These are phyloP conservation scores for Backusella parvicylindrica DNA, from an alignment of 192 early-diverging fungal species.

Conservation along the genomic window DNA sequence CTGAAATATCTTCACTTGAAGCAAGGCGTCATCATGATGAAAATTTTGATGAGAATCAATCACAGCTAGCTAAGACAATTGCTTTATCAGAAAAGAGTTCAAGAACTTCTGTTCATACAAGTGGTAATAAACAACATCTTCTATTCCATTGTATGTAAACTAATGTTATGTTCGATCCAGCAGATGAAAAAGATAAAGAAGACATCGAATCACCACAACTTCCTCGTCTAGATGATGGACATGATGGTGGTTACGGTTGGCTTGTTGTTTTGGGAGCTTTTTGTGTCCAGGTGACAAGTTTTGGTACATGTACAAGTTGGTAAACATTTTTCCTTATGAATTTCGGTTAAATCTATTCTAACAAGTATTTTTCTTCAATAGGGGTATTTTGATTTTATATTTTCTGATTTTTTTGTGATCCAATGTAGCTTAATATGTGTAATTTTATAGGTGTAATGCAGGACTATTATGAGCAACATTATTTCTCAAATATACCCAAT, in stretches of 20 bases:
- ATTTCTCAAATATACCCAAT: constrained; percentile 15
- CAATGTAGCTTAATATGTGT: background rate
- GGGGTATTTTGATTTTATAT: background rate
- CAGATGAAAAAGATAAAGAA: background rate
- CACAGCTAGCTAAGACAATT: background rate
- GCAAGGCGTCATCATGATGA: background rate
- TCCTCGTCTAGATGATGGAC: constrained; percentile 5
- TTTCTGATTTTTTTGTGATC: background rate
- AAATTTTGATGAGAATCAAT: background rate
- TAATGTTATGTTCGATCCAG: background rate
- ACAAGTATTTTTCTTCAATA: background rate
- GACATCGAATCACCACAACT: background rate
- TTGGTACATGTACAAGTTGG: constrained; percentile 14
- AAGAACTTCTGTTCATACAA: background rate
- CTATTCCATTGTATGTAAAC: background rate
- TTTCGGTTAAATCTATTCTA: background rate
- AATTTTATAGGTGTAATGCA: constrained; percentile 29
- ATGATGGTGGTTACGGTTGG: constrained; percentile 42
- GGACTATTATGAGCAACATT: constrained; percentile 24
- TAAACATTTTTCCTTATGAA: background rate
- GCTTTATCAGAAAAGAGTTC: background rate
- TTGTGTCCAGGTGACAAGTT: constrained; percentile 28
- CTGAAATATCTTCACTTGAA: background rate
- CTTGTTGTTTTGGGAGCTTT: constrained; percentile 39
- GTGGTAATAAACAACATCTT: background rate